Evolutionary conservation across 2,329 filamentous ascomycete genomes (phyloP), one percentile per base, ranked within the genome.

Genomic region (Verticillium nonalfalfae): DNA sequence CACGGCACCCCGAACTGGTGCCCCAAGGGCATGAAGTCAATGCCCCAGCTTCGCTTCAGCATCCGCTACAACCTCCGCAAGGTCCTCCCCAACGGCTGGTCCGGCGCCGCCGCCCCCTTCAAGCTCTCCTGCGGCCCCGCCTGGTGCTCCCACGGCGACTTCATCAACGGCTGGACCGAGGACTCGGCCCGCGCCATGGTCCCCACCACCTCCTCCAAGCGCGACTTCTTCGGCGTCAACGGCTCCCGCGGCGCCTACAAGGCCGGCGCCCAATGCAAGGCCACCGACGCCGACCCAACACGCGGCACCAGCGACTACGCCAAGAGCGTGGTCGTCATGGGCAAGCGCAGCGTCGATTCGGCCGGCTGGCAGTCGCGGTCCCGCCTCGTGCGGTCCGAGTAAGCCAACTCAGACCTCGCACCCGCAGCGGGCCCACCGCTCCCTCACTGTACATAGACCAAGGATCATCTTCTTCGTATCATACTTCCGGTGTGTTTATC

Each of bases 91-190:
- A 67, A 75, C 54, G 78, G 79, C 33, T 81, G 79, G 79, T 71
- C 62, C 54, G 78, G 79, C 56, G 69, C 68, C 0, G 72, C 78
- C 1, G 72, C 78, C 1, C 79, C 79, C 1, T 65, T 80, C 56
- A 74, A 79, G 70, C 72, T 80, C 0, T 70, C 78, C 1, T 79
- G 73, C 62, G 76, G 76, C 0, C 65, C 69, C 10, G 73, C 75
- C 0, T 79, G 71, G 67, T 77, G 75, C 71, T 73, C 70, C 9
- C 78, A 81, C 66, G 78, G 79, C 7, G 79, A 81, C 66, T 81
- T 81, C 62, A 78, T 81, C 68, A 80, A 80, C 56, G 79, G 73
- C n/a, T 81, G 79, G 79, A 71, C 74, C 7, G 65, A 67, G n/a
- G 76, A 79, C 59, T 73, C 72, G 0, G 75, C 75, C 0, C 1